Conservation (phyloP, 208 protist species). For the Crithidia bombi region DNA sequence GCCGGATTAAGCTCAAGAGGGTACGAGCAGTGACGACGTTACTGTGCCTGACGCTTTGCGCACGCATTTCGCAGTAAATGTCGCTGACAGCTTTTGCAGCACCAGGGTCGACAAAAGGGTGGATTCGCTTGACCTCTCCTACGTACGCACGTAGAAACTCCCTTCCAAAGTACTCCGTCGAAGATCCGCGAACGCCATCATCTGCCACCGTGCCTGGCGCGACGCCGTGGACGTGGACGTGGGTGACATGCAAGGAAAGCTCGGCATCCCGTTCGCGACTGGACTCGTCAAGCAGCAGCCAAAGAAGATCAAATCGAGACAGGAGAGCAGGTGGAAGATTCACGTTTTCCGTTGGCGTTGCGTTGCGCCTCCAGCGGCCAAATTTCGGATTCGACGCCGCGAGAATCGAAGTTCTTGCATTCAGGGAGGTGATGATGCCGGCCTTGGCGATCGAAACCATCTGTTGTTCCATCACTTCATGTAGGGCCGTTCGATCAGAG, state of each 20-base stretch:
- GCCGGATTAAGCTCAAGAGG: conserved; percentile 94
- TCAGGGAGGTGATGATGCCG: conserved; percentile 99
- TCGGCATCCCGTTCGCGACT: conserved; percentile 90
- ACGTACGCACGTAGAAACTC: conserved; percentile 89
- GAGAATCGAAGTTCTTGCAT: conserved; percentile 98
- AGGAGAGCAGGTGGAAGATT: conserved; percentile 98
- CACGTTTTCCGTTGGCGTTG: conserved; percentile 97
- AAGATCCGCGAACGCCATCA: conserved; percentile 43
- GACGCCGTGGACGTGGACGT: conserved; percentile 85
- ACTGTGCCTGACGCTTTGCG: conserved; percentile 73
- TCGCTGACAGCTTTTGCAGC: conserved; percentile 82
- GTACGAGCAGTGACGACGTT: conserved; percentile 88
- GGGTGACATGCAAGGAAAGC: conserved; percentile 95
- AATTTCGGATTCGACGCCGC: conserved; percentile 99
- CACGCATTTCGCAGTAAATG: conserved; percentile 92
- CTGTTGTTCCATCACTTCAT: conserved; percentile 99
- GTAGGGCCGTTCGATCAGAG: conserved; percentile 94
- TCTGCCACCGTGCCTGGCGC: conserved; percentile 69
- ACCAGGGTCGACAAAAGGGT: conserved; percentile 77
- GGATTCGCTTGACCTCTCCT: conserved; percentile 82
- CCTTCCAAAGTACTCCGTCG: conserved; percentile 78
- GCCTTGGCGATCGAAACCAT: conserved; percentile 99
- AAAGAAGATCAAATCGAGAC: conserved; percentile 97
- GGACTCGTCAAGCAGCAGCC: conserved; percentile 90
- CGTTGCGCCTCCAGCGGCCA: conserved; percentile 94